These are phyloP conservation scores for Hypholoma fasciculare DNA, from an alignment of 768 basidiomycete species.

Conservation along the genomic window DNA sequence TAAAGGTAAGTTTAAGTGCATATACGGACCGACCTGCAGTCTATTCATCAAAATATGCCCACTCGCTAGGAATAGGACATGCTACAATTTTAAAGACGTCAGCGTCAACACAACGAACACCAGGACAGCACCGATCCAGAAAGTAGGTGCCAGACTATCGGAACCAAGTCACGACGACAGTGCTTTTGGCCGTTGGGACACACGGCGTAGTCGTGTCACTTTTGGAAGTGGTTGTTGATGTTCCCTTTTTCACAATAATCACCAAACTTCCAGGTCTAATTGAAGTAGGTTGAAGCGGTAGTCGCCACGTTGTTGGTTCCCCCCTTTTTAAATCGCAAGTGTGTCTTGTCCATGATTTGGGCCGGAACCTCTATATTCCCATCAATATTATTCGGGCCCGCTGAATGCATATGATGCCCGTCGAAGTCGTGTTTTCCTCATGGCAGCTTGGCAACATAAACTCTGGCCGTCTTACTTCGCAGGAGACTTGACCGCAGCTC, in stretches of 20 bases:
- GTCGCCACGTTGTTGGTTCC: neutral
- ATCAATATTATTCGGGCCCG: slow-evolving; percentile 2
- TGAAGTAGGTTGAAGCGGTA: neutral
- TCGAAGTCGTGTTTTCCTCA: slow-evolving; percentile 24
- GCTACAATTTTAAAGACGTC: neutral
- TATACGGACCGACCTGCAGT: neutral
- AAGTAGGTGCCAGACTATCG: slow-evolving; percentile 13
- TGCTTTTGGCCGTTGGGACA: slow-evolving; percentile 1
- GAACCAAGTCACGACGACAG: neutral
- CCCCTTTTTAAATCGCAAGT: neutral
- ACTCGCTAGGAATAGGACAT: neutral
- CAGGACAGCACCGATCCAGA: slow-evolving; percentile 7
- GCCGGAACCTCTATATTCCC: neutral
- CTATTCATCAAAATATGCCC: neutral
- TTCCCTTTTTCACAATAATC: neutral
- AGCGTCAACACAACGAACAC: slow-evolving; percentile 1
- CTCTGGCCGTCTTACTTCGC: neutral
- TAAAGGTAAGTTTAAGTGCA: no score
- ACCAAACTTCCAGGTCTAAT: neutral
- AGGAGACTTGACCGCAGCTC: neutral
- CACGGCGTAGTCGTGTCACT: slow-evolving; percentile 11
- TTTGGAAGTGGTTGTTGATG: neutral
- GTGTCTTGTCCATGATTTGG: neutral
- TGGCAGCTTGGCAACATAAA: slow-evolving; percentile 10
- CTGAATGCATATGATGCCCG: slow-evolving; percentile 20